Percentiles rank a stretch among this genome's conserved stretches.
Conservation (phyloP, 495 filamentous ascomycete genomes). For the Penicillium riverlandense region DNA sequence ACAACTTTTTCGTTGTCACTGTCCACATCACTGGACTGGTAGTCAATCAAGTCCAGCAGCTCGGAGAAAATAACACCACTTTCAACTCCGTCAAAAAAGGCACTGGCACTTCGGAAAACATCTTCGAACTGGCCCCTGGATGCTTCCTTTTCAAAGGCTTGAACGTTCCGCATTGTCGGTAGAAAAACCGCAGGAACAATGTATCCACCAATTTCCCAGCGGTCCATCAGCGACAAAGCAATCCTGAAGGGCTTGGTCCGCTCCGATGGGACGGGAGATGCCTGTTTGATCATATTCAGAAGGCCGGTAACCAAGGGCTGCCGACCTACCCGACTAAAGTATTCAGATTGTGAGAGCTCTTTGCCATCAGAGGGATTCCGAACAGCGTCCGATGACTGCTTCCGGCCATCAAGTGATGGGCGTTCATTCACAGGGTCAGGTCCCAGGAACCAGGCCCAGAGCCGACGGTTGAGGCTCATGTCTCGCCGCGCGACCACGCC, state of each 20-base stretch:
- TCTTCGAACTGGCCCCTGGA: slow-evolving; percentile 67
- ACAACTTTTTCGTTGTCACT: slow-evolving; percentile 40
- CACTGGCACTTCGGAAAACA: slow-evolving; percentile 82
- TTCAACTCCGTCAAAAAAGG: slow-evolving; percentile 97
- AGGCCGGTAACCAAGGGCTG: slow-evolving; percentile 67
- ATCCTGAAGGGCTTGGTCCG: slow-evolving; percentile 84
- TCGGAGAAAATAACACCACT: slow-evolving; percentile 88
- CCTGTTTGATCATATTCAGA: slow-evolving; percentile 62
- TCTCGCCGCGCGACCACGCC: slow-evolving; percentile 82
- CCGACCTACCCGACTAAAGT: slow-evolving; percentile 76
- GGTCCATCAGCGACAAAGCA: slow-evolving; percentile 91
- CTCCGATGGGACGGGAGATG: slow-evolving; percentile 51
- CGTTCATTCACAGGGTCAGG: slow-evolving; percentile 57
- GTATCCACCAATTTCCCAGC: slow-evolving; percentile 89
- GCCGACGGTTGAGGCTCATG: slow-evolving; percentile 88
- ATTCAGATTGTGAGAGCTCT: slow-evolving; percentile 46
- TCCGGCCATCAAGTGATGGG: slow-evolving; percentile 39
- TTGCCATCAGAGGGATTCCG: slow-evolving; percentile 36
- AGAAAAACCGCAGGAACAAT: slow-evolving; percentile 85
- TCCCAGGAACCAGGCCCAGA: slow-evolving; percentile 96
- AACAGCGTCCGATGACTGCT: slow-evolving; percentile 38
- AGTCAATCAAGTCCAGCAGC: slow-evolving; percentile 49
- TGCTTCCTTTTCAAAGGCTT: slow-evolving; percentile 55
- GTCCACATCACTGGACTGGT: slow-evolving; percentile 18
- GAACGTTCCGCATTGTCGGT: slow-evolving; percentile 72